Evolutionary conservation across 306 rosid genomes (phyloP), one percentile per base, ranked within the genome.

Genomic region (Abrus precatorius): DNA sequence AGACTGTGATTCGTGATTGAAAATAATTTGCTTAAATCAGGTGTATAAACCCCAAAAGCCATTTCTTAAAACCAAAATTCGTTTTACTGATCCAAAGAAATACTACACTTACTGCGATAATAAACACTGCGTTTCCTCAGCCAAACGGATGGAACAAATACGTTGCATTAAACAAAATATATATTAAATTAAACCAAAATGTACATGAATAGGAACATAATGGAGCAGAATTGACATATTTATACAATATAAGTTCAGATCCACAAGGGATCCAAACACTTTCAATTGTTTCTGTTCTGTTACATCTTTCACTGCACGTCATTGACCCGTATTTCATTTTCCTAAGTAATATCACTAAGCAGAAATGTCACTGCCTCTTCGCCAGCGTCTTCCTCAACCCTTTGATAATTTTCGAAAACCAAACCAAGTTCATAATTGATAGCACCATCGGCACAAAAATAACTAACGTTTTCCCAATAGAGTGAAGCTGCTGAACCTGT

Each of bases 311-410:
- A 59, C 60, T 43, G 53, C 71, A 70, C 49, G 6, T 54, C 81
- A 45, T 67, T 29, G 14, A 32, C 32, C 84, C 75, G 77, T 81
- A 80, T 54, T 75, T 20, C 12, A 61, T 11, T 87, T 56, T 82
- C 83, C 84, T 76, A 68, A 78, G 55, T 38, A 54, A 9, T 29
- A 40, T 71, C 38, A 53, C 62, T 66, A 74, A n/a, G 44, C 49
- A 74, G 29, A 80, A 38, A 8, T 67, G 44, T 92, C 84, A 91
- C 86, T 93, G 96, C 78, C 92, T 88, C 92, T 95, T 95, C 3
- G 99, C 92, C 79, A 95, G 66, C 9, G 97, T 90, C 92, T 92
- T 95, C 87, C 77, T 95, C 86, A 95, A 57, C 64, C 99, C 99
- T 79, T 73, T 95, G 75, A 86, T 72, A 75, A 95, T 93, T 89